phyloP scores from a whole-genome alignment of 2,329 filamentous ascomycete genomes.

The Talaromyces sp. region DNA sequence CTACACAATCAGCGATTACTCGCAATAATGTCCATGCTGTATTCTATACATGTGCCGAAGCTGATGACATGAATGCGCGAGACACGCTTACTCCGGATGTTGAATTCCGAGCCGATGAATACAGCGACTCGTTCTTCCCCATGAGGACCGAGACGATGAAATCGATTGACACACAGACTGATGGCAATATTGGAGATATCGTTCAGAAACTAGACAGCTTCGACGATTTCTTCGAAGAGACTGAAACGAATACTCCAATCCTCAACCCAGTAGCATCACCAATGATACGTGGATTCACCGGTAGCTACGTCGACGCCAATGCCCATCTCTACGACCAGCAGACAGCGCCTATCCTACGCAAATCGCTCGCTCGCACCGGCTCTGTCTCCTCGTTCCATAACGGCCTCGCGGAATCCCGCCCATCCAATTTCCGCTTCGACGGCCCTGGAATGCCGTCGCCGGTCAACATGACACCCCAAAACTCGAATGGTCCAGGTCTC shows the following conservation, averaged over 20 bases:
- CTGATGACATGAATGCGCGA: slow-evolving; percentile 62
- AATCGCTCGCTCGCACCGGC: slow-evolving; percentile 73
- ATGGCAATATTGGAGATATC: slow-evolving; percentile 76
- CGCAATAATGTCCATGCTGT: slow-evolving; percentile 92
- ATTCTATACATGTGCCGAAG: slow-evolving; percentile 87
- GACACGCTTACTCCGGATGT: slow-evolving; percentile 76
- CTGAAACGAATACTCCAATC: slow-evolving; percentile 62
- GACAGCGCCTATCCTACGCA: slow-evolving; percentile 84
- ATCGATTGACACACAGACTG: slow-evolving; percentile 69
- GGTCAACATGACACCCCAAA: slow-evolving; percentile 52
- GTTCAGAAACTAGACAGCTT: slow-evolving; percentile 77
- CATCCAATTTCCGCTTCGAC: slow-evolving; percentile 60
- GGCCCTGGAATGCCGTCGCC: slow-evolving; percentile 43
- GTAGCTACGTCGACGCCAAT: slow-evolving; percentile 69
- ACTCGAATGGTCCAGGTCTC: slow-evolving; percentile 33
- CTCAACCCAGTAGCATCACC: slow-evolving; percentile 39
- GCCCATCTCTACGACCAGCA: slow-evolving; percentile 91
- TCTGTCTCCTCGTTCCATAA: slow-evolving; percentile 80
- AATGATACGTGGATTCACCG: slow-evolving; percentile 54
- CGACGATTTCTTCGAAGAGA: slow-evolving; percentile 79
- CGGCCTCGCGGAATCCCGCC: slow-evolving; percentile 73
- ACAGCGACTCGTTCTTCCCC: slow-evolving; percentile 72
- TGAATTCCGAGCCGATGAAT: slow-evolving; percentile 89
- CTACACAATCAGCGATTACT: slow-evolving; percentile 83
- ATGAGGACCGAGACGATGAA: slow-evolving; percentile 90